Evolutionary conservation across 2,329 filamentous ascomycete genomes (phyloP).

Genomic region (Alternaria ventricosa): DNA sequence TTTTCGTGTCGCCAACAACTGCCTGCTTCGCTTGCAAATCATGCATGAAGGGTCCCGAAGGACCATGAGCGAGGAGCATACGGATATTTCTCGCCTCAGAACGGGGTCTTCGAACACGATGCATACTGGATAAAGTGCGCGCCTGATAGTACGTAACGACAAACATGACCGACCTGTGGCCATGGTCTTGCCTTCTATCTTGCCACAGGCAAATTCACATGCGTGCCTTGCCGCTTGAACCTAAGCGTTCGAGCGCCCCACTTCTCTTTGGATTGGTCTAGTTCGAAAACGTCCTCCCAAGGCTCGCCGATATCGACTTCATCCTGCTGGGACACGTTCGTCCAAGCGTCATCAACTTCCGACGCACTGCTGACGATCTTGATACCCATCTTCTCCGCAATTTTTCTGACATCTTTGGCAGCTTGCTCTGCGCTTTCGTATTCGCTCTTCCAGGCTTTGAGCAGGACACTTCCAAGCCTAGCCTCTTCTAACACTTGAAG

Average conservation of each 20-base stretch:
- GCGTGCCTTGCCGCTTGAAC: neutral
- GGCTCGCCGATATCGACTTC: constrained; percentile 4
- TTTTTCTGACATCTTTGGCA: neutral
- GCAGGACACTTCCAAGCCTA: constrained; percentile 7
- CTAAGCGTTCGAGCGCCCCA: neutral
- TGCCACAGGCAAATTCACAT: neutral
- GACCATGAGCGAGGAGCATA: neutral
- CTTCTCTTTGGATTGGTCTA: neutral
- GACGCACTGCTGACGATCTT: neutral
- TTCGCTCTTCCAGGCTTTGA: constrained; percentile 10
- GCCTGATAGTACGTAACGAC: neutral
- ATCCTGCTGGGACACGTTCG: constrained; percentile 1
- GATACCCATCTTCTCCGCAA: constrained; percentile 4
- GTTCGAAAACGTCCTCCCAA: constrained; percentile 10
- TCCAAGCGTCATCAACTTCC: neutral
- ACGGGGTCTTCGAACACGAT: neutral
- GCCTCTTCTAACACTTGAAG: constrained; percentile 11
- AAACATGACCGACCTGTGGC: neutral
- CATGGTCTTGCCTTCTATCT: neutral
- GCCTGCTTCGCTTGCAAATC: neutral
- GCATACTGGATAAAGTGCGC: neutral
- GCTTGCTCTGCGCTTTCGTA: constrained; percentile 10
- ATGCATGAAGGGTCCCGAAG: neutral
- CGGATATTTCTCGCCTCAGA: neutral
- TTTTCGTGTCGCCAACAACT: neutral